These are phyloP conservation scores for Rasamsonia emersonii DNA, from an alignment of 2,329 filamentous ascomycete genomes.

Conservation along the genomic window DNA sequence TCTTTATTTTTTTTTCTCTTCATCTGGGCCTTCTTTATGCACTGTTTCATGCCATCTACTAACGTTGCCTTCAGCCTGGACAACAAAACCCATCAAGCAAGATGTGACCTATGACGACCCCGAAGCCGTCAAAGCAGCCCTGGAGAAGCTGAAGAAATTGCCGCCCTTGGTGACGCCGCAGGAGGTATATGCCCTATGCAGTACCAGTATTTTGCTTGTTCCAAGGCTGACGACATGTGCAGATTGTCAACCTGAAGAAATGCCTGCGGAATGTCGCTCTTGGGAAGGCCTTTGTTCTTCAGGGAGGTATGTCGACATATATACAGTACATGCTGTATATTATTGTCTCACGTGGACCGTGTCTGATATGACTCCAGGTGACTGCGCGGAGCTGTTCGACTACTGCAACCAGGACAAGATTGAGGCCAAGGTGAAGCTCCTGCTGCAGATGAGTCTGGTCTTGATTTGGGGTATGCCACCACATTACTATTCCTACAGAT, in stretches of 20 bases:
- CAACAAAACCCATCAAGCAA: conserved; percentile 37
- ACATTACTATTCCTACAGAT: neutral
- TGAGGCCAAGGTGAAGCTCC: conserved; percentile 91
- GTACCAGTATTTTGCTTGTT: neutral
- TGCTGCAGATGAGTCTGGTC: conserved; percentile 94
- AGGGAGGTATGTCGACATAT: conserved; percentile 55
- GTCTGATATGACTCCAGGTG: conserved; percentile 32
- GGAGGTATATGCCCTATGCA: no score
- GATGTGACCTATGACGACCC: conserved; percentile 39
- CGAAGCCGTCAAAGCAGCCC: conserved; percentile 28
- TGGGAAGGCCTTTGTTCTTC: conserved; percentile 85
- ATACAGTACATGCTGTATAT: neutral
- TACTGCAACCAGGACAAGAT: conserved; percentile 88
- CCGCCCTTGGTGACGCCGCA: conserved; percentile 41
- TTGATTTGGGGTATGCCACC: conserved; percentile 68
- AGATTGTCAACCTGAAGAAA: conserved; percentile 68
- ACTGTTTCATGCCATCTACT: conserved; percentile 1
- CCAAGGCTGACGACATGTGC: no score
- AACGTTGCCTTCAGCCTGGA: conserved; percentile 27
- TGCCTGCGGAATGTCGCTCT: conserved; percentile 77
- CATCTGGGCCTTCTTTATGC: no score
- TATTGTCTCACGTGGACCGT: neutral
- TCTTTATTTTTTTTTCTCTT: no score
- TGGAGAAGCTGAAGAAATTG: conserved; percentile 35
- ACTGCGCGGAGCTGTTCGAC: conserved; percentile 95